phyloP scores from a whole-genome alignment of 345 rosid genomes.

The Acer campestre region DNA sequence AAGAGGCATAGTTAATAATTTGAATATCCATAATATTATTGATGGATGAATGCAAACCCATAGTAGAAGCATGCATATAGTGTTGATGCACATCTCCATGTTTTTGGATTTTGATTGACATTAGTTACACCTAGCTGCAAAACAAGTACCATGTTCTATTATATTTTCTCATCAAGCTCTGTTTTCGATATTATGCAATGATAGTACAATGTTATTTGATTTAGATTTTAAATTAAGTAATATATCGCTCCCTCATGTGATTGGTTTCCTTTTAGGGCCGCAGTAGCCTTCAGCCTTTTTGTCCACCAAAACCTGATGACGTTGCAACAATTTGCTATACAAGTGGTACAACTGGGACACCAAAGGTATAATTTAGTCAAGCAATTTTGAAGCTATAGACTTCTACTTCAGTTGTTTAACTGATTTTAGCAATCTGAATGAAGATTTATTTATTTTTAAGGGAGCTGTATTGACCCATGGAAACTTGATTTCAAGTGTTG shows the following conservation, averaged over 20 bases:
- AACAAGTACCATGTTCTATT: neutral
- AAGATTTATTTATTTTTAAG: slow-evolving; percentile 37
- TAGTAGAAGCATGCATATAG: neutral
- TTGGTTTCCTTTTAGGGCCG: slow-evolving; percentile 54
- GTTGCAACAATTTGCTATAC: slow-evolving; percentile 88
- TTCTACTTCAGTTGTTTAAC: slow-evolving; percentile 8
- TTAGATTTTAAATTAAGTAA: neutral
- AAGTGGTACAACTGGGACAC: slow-evolving; percentile 98
- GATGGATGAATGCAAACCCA: neutral
- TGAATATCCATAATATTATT: neutral
- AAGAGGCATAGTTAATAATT: neutral
- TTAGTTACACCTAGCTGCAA: neutral
- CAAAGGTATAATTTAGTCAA: slow-evolving; percentile 63
- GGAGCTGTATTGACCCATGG: slow-evolving; percentile 89
- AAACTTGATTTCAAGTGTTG: slow-evolving; percentile 83
- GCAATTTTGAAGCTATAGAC: slow-evolving; percentile 4
- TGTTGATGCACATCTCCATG: neutral
- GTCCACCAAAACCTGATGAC: slow-evolving; percentile 65
- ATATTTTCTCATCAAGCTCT: neutral
- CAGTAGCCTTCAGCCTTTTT: slow-evolving; percentile 59
- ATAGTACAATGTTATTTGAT: neutral
- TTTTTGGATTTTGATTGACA: neutral
- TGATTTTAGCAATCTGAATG: slow-evolving; percentile 27
- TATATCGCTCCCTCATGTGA: slow-evolving; percentile 22
- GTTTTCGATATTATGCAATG: neutral